These are phyloP conservation scores for Diutina pseudorugosa DNA, from an alignment of 1,139 yeast genomes.

Conservation along the genomic window DNA sequence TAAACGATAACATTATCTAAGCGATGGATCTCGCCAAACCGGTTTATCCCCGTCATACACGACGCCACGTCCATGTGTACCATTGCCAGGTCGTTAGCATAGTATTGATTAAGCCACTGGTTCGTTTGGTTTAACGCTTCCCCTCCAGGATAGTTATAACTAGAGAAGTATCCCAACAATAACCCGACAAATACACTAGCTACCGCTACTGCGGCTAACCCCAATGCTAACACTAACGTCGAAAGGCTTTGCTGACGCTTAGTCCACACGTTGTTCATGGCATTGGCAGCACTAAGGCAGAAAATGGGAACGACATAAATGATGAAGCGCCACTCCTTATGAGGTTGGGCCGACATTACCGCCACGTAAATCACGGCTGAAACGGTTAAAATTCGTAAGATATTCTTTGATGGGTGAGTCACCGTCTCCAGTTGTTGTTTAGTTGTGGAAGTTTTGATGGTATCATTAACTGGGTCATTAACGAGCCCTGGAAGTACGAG, in stretches of 20 bases:
- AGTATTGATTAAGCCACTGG: conserved; percentile 13
- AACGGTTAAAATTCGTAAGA: conserved; percentile 21
- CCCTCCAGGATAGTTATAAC: conserved; percentile 86
- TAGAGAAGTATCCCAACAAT: conserved; percentile 49
- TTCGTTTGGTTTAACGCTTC: conserved; percentile 50
- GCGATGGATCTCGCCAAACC: conserved; percentile 50
- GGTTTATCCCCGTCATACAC: conserved; percentile 80
- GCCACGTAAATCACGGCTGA: conserved; percentile 43
- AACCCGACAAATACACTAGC: conserved; percentile 31
- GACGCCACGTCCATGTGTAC: conserved; percentile 73
- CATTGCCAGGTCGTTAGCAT: conserved; percentile 10
- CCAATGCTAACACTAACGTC: conserved; percentile 17
- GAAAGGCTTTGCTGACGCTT: conserved; percentile 10
- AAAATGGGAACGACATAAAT: conserved; percentile 63
- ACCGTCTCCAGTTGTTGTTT: conserved; percentile 17
- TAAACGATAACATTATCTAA: conserved; percentile 30
- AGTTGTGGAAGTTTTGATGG: not conserved
- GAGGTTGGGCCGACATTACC: conserved; percentile 72
- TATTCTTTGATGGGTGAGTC: conserved; percentile 24
- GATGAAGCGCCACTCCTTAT: conserved; percentile 91
- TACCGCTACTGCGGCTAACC: conserved; percentile 17
- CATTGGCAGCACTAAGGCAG: conserved; percentile 53
- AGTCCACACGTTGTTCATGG: conserved; percentile 31
- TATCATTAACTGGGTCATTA: conserved; percentile 25
- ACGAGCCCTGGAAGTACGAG: conserved; percentile 31